phyloP scores from a whole-genome alignment of 768 basidiomycete genomes.

The Cyclocybe cylindracea region DNA sequence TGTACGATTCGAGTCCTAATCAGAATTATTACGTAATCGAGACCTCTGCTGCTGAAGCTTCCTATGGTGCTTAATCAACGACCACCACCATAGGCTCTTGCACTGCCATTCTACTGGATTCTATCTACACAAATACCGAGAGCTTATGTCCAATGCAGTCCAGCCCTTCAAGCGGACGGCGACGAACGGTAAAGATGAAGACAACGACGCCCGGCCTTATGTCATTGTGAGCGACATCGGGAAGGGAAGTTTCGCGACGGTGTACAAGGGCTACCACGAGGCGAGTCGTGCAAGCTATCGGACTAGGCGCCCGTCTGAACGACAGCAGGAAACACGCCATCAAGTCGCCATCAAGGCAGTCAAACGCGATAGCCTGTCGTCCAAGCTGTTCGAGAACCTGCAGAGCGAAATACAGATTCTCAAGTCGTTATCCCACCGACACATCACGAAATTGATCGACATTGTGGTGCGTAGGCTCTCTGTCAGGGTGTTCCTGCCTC shows the following conservation, averaged over 20 bases:
- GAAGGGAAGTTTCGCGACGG: constrained; percentile 94
- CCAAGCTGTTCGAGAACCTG: constrained; percentile 96
- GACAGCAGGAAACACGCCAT: constrained; percentile 65
- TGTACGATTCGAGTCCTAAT: no score
- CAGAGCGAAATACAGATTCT: constrained; percentile 97
- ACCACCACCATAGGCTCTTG: no score
- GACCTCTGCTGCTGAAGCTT: no score
- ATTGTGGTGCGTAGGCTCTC: constrained; percentile 65
- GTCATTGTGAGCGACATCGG: constrained; percentile 77
- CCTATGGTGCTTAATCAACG: no score
- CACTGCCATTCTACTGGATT: no score
- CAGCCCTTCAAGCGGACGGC: constrained; percentile 19
- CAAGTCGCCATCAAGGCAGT: constrained; percentile 96
- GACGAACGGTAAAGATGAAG: constrained; percentile 38
- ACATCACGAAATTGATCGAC: constrained; percentile 91
- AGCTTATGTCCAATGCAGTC: constrained; percentile 11
- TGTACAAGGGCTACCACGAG: constrained; percentile 91
- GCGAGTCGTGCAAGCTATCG: constrained; percentile 42
- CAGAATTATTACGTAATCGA: no score
- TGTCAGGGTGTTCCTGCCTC: constrained; percentile 18
- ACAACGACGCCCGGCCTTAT: constrained; percentile 76
- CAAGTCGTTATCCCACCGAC: constrained; percentile 88
- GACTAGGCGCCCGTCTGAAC: neutral
- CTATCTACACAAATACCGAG: no score
- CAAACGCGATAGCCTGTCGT: constrained; percentile 79